phyloP scores from a whole-genome alignment of 352 stramenopile species.

The Stramenopiles sp. region DNA sequence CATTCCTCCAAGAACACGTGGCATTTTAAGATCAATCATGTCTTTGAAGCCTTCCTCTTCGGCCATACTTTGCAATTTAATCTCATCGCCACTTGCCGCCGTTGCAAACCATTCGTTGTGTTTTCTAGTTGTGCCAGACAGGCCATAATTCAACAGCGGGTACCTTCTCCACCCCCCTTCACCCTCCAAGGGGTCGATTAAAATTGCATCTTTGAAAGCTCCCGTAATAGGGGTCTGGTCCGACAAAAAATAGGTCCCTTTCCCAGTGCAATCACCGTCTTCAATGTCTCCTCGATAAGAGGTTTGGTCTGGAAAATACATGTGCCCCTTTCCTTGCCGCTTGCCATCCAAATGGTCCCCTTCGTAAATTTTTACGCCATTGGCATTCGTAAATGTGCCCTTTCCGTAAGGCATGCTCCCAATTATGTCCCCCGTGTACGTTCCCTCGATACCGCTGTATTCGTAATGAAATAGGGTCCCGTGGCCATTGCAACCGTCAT shows the following conservation, averaged over 20 bases:
- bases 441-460: not conserved
- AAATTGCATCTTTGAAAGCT: not conserved
- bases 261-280: not conserved
- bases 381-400: not conserved
- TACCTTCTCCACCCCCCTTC: not conserved
- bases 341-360: not conserved
- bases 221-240: not conserved
- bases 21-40: not conserved
- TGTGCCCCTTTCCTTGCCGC: not conserved
- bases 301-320: not conserved
- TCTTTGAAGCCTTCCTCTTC: not conserved
- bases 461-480: not conserved
- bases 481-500: not conserved
- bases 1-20: not conserved
- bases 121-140: not conserved
- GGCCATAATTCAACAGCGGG: not conserved
- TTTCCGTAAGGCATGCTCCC: not conserved
- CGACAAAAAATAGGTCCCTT: not conserved
- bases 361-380: not conserved
- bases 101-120: not conserved
- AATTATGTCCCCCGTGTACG: not conserved
- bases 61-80: not conserved
- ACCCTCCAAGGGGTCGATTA: not conserved
- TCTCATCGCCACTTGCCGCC: not conserved
- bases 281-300: not conserved